Percentiles rank a stretch among this genome's conserved stretches.
Evolutionary conservation across 441 rosid genomes (phyloP).

Genomic region (California macrophylla): DNA sequence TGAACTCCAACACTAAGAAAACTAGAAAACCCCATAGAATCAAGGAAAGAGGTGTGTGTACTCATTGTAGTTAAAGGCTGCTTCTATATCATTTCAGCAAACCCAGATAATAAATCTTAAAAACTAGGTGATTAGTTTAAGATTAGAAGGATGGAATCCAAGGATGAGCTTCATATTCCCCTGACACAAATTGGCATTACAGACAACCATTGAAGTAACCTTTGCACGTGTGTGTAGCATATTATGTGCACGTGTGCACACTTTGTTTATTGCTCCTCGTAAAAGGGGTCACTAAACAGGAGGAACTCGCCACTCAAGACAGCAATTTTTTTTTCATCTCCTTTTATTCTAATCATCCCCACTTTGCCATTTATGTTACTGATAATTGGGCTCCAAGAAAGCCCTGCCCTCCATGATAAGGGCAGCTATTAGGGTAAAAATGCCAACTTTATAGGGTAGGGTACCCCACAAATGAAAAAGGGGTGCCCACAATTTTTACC

Average conservation of each 20-base stretch:
- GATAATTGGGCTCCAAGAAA: conserved; percentile 4
- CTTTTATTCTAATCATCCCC: neutral
- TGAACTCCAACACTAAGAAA: neutral
- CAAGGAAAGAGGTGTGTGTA: too few relatives aligned
- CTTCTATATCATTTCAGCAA: neutral
- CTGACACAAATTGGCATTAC: conserved; percentile 35
- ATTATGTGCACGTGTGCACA: conserved; percentile 41
- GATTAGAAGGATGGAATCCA: conserved; percentile 37
- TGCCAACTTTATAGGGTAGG: neutral
- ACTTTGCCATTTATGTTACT: conserved; percentile 5
- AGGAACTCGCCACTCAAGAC: conserved; percentile 23
- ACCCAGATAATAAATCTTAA: neutral
- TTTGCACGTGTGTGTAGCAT: conserved; percentile 36
- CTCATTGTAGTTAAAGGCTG: neutral
- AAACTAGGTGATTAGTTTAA: conserved; percentile 16
- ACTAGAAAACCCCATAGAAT: neutral
- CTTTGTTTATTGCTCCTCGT: conserved; percentile 24
- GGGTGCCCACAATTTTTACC: neutral
- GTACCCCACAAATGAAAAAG: neutral
- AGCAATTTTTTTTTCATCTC: conserved; percentile 5
- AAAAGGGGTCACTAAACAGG: conserved; percentile 19
- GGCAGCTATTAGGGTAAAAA: neutral
- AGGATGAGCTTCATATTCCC: conserved; percentile 40
- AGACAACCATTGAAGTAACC: conserved; percentile 36
- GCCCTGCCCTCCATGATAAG: neutral